Percentiles rank a stretch among this genome's conserved stretches.
Conservation (phyloP, 192 early-diverging fungal species). For the Dimargaris xerosporica region DNA sequence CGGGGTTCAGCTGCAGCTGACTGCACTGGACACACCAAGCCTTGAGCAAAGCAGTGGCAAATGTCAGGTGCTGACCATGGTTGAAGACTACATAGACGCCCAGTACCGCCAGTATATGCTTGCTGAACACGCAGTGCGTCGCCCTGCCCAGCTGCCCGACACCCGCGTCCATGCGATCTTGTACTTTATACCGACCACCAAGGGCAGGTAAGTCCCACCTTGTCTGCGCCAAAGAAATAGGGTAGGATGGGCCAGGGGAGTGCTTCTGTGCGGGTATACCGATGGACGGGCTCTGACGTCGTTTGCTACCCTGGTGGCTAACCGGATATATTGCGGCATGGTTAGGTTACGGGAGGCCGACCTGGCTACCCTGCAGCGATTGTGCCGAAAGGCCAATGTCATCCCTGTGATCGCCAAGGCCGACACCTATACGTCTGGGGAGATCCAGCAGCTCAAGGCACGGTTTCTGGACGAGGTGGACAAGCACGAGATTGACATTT, state of each 20-base stretch:
- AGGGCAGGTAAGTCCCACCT: not conserved
- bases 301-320: too few relatives aligned
- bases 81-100: not conserved
- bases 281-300: too few relatives aligned
- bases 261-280: too few relatives aligned
- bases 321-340: too few relatives aligned
- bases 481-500: conserved; percentile 42
- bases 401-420: conserved; percentile 76
- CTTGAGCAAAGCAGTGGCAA: not conserved
- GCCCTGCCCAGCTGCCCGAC: not conserved
- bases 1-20: not conserved
- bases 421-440: conserved; percentile 53
- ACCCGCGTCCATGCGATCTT: conserved; percentile 1
- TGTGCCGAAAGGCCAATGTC: conserved; percentile 63
- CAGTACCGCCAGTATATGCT: conserved; percentile 5
- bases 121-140: not conserved
- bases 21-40: conserved; percentile 1
- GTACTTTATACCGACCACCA: not conserved
- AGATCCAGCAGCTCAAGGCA: conserved; percentile 45
- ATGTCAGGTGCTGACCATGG: not conserved
- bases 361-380: conserved; percentile 42
- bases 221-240: too few relatives aligned
- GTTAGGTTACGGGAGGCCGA: too few relatives aligned
- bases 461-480: conserved; percentile 47
- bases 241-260: too few relatives aligned